Evolutionary conservation across 257 asterid species (phyloP).

Genomic region (Catharanthus roseus): DNA sequence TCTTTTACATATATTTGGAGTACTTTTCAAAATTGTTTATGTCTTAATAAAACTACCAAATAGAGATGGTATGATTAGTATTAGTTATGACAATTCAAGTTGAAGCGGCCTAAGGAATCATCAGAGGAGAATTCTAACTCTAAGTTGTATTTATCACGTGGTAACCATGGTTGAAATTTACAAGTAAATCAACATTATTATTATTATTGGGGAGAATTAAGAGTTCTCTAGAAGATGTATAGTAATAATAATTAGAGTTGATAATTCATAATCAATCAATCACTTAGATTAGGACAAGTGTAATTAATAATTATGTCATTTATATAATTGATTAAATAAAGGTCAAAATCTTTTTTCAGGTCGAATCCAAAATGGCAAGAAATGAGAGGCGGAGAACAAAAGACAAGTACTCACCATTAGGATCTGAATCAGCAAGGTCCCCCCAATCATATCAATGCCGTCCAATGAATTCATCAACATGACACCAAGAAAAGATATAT

Average conservation of each 20-base stretch:
- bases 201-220: too few species aligned
- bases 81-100: neutral
- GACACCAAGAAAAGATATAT: neutral
- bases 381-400: neutral
- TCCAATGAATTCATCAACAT: conserved; percentile 9
- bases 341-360: neutral
- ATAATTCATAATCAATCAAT: too few species aligned
- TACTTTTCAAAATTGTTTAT: too few species aligned
- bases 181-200: neutral
- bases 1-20: too few species aligned
- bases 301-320: too few species aligned
- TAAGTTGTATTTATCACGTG: too few species aligned
- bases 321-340: neutral
- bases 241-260: too few species aligned
- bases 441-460: conserved; percentile 29
- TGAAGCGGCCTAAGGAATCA: neutral
- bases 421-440: conserved; percentile 43
- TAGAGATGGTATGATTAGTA: neutral
- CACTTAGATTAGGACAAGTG: too few species aligned
- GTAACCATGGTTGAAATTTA: neutral
- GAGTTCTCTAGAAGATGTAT: too few species aligned
- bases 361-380: neutral
- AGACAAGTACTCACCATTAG: conserved; percentile 47
- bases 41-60: too few species aligned
- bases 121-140: neutral